Evolutionary conservation across 2,329 filamentous ascomycete species (phyloP), one percentile per base, ranked within the genome.

Genomic region (Biscogniauxia marginata): DNA sequence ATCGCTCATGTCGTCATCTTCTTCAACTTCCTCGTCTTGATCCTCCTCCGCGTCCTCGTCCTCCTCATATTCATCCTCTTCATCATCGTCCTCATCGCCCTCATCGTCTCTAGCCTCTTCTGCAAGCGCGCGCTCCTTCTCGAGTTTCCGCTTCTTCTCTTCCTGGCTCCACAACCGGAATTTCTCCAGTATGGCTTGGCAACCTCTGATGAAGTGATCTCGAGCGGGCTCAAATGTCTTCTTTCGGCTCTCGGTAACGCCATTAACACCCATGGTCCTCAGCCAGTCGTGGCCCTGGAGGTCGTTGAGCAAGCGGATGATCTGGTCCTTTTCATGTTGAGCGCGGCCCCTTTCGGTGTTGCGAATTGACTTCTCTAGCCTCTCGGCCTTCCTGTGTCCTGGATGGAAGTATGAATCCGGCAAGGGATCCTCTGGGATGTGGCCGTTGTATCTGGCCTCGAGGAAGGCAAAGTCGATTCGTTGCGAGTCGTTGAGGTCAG

Each of bases 231-330:
- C 91, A 72, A 91, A 97, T 24, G 88, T 84, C 71, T 89, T 95
- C 74, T 91, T 93, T 67, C 91, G 90, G 20, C 85, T 86, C 68
- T 97, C 93, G 0, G 91, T 96, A 39, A 96, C 77, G 19, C 84
- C 91, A 61, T 86, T 93, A 30, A 98, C 88, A 22, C 93, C 95
- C 86, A 99, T 92, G 3, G 93, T 84, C 59, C 90, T 87, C 55
- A 97, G 79, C 95, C 95, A 99, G 73, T 98, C 95, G 56, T 90
- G 91, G 2, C 93, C 90, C 70, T 91, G 89, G 1, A 99, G 81
- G 18, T 91, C 91, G 53, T 95, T 91, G 6, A 97, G 80, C 16
- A 88, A 73, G 30, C 84, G 79, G 53, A 84, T 80, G 44, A 88
- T 82, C 64, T 86, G 84, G 58, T 87, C 84, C 63, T 81, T 84